These are phyloP conservation scores for Antitrichia curtipendula DNA, from an alignment of 225 moss, liverwort and hornwort genomes.

Conservation along the genomic window DNA sequence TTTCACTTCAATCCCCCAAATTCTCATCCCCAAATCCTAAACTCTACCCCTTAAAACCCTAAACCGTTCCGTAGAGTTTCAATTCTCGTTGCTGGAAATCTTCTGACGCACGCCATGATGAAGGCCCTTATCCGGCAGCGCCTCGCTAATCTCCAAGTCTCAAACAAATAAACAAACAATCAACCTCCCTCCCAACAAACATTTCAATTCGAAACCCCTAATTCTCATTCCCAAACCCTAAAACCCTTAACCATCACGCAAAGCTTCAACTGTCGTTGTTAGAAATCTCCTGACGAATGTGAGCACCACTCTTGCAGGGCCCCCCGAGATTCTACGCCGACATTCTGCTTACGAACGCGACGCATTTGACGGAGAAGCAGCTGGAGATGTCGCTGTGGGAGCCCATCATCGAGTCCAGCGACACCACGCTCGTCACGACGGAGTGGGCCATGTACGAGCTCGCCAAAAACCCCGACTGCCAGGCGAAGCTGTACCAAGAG, in stretches of 20 bases:
- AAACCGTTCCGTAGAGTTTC: not conserved
- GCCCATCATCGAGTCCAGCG: constrained; percentile 67
- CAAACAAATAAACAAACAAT: not conserved
- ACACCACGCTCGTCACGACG: constrained; percentile 47
- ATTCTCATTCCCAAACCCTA: not conserved
- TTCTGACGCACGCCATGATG: not conserved
- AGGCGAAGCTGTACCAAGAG: constrained; percentile 33
- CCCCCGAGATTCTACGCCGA: constrained; percentile 36
- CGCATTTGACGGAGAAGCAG: constrained; percentile 27
- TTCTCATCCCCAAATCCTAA: not conserved
- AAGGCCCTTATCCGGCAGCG: constrained; percentile 37
- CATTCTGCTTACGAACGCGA: constrained; percentile 31
- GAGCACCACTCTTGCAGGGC: not conserved
- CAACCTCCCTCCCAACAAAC: not conserved
- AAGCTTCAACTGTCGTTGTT: not conserved
- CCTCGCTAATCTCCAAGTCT: constrained; percentile 18
- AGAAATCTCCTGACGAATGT: not conserved
- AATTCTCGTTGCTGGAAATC: not conserved
- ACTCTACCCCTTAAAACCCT: not conserved
- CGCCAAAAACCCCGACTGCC: constrained; percentile 25
- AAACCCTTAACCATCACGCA: not conserved
- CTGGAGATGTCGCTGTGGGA: constrained; percentile 57
- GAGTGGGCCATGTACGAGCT: constrained; percentile 77
- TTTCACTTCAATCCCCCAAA: not conserved
- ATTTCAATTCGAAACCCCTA: not conserved